Conservation (phyloP, 176 grass and related monocot genomes). For the Aegilops longissima region DNA sequence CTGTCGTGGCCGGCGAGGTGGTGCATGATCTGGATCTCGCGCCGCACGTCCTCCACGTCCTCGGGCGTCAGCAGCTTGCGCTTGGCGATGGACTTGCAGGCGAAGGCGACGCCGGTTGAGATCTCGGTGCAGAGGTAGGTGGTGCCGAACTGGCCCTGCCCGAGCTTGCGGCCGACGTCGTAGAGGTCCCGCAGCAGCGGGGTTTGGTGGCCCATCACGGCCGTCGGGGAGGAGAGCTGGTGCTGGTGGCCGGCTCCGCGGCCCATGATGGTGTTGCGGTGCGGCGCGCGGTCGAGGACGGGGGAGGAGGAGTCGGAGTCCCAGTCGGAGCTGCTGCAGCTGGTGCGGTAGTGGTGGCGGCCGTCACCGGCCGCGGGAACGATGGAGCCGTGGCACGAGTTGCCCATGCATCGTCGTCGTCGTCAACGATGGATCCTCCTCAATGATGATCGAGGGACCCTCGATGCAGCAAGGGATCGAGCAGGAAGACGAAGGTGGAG, state of each 20-base stretch:
- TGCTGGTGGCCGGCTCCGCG: constrained; percentile 22
- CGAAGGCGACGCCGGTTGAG: constrained; percentile 18
- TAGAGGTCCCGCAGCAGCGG: constrained; percentile 61
- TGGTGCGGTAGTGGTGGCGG: neutral
- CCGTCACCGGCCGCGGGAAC: neutral
- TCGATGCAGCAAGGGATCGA: neutral
- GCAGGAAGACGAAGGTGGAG: neutral
- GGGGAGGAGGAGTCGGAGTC: neutral
- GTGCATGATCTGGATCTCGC: constrained; percentile 90
- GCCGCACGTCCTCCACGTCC: constrained; percentile 71
- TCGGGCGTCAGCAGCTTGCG: constrained; percentile 55
- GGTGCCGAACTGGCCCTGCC: constrained; percentile 77
- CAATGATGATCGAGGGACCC: neutral
- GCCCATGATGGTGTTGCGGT: neutral
- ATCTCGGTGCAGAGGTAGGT: constrained; percentile 72
- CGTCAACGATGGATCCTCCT: neutral
- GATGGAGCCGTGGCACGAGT: constrained; percentile 41
- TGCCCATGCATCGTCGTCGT: constrained; percentile 52
- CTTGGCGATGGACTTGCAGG: constrained; percentile 82
- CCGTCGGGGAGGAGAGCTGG: constrained; percentile 24
- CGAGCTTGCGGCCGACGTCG: constrained; percentile 59
- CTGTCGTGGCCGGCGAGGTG: constrained; percentile 55
- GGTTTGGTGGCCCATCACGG: constrained; percentile 56
- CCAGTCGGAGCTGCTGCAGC: constrained; percentile 11
- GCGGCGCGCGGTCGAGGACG: neutral